A percentile compares a stretch with the other conserved stretches of the same genome.
These are phyloP conservation scores for Candida odintsovae DNA, from an alignment of 805 yeast species.

Conservation along the genomic window DNA sequence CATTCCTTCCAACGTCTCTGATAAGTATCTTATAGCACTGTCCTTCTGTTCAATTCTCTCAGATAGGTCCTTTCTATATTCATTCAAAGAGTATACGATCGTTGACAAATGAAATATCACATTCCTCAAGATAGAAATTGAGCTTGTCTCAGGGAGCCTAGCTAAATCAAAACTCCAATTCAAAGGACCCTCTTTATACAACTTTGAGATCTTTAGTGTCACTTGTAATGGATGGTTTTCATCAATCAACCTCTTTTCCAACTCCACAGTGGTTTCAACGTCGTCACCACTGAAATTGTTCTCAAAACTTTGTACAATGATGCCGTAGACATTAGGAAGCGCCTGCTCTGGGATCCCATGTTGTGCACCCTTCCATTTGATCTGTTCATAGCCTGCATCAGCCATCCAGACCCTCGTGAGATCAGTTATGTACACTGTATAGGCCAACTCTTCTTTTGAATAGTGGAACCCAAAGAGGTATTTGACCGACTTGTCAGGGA, in stretches of 20 bases:
- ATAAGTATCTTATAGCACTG: slow-evolving; percentile 24
- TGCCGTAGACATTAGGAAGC: slow-evolving; percentile 3
- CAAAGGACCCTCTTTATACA: slow-evolving; percentile 7
- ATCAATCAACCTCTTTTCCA: slow-evolving; percentile 12
- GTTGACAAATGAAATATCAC: slow-evolving; percentile 19
- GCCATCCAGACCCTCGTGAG: slow-evolving; percentile 20
- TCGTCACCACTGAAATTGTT: slow-evolving; percentile 9
- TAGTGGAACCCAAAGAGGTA: slow-evolving; percentile 18
- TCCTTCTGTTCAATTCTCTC: slow-evolving; percentile 25
- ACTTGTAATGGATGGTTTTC: slow-evolving; percentile 16
- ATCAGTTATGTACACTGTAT: slow-evolving; percentile 19
- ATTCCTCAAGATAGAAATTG: slow-evolving; percentile 17
- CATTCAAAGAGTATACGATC: slow-evolving; percentile 13
- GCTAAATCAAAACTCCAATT: slow-evolving; percentile 20
- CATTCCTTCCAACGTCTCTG: slow-evolving; percentile 23
- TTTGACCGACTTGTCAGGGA: slow-evolving; percentile 5
- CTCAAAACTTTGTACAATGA: slow-evolving; percentile 10
- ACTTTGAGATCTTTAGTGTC: slow-evolving; percentile 9
- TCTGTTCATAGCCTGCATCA: slow-evolving; percentile 12
- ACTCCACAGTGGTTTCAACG: slow-evolving; percentile 1
- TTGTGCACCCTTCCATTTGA: slow-evolving; percentile 12
- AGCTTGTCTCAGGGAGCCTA: slow-evolving; percentile 17
- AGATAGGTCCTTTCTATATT: slow-evolving; percentile 15
- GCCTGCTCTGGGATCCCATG: slow-evolving; percentile 14
- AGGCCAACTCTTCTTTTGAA: slow-evolving; percentile 5